Evolutionary conservation across 176 grass and related monocot genomes (phyloP).

Genomic region (Musa itinerans): DNA sequence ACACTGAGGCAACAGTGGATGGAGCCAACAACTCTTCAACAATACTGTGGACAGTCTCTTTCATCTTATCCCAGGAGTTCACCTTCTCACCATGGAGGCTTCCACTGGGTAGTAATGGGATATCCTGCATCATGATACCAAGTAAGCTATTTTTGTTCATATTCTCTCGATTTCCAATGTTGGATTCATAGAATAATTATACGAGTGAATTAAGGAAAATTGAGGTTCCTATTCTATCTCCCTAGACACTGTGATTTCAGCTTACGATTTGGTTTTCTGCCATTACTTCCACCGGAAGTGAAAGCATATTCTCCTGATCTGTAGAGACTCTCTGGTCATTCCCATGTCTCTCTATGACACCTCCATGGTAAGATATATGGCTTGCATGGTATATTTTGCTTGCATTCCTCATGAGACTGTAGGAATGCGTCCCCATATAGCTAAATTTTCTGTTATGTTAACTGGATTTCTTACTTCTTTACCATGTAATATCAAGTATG

Average conservation of each 20-base stretch:
- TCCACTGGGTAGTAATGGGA: neutral
- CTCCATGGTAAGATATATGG: neutral
- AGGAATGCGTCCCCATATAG: neutral
- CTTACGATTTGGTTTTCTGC: too few species aligned
- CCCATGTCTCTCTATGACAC: neutral
- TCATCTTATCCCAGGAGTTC: slow-evolving; percentile 24
- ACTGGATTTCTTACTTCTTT: too few species aligned
- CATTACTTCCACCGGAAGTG: too few species aligned
- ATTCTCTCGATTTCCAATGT: neutral
- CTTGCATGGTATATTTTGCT: slow-evolving; percentile 8
- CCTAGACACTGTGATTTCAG: neutral
- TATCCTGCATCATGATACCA: neutral
- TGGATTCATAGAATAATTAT: too few species aligned
- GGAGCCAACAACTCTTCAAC: slow-evolving; percentile 60
- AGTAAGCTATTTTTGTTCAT: neutral
- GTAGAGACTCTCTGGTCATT: neutral
- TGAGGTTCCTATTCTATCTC: too few species aligned
- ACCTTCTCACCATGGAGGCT: neutral
- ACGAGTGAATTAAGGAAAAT: too few species aligned
- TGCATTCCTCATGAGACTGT: slow-evolving; percentile 25
- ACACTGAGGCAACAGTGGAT: slow-evolving; percentile 67
- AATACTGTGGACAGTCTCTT: slow-evolving; percentile 37
- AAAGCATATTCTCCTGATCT: too few species aligned
- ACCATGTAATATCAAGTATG: neutral
- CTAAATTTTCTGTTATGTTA: too few species aligned